Evolutionary conservation across 164 flowering plant genomes (phyloP).

Genomic region (Sedum album): DNA sequence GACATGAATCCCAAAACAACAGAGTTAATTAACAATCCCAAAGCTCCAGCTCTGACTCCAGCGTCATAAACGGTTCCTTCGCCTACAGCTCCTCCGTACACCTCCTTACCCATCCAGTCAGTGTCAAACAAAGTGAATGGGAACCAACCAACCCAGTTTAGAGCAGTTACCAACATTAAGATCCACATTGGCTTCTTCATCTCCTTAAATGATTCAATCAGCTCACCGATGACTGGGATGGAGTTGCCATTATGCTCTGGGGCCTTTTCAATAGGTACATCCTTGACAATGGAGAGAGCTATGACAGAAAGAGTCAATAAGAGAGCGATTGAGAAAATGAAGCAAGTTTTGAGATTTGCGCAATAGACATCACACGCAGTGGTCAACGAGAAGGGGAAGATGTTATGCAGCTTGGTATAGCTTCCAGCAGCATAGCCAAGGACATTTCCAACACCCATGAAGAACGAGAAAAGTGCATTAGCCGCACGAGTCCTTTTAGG

Average conservation of each 20-base stretch:
- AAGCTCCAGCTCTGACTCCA: too few relatives aligned
- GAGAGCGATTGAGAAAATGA: constrained; percentile 47
- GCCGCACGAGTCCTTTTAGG: constrained; percentile 27
- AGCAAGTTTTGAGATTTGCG: constrained; percentile 67
- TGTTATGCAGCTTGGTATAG: too few relatives aligned
- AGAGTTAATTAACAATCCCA: too few relatives aligned
- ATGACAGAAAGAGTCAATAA: constrained; percentile 27
- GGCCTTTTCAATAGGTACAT: constrained; percentile 6
- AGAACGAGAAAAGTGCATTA: constrained; percentile 41
- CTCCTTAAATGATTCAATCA: too few relatives aligned
- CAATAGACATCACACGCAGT: constrained; percentile 70
- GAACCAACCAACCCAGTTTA: too few relatives aligned
- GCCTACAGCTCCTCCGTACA: constrained; percentile 46
- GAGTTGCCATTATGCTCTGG: neutral
- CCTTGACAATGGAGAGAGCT: constrained; percentile 32
- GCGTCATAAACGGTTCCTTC: neutral
- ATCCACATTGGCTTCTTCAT: too few relatives aligned
- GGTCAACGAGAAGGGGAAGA: too few relatives aligned
- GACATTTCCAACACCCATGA: constrained; percentile 80
- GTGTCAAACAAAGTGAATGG: too few relatives aligned
- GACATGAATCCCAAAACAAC: too few relatives aligned
- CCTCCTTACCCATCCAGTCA: too few relatives aligned
- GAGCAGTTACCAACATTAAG: too few relatives aligned
- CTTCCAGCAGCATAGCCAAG: too few relatives aligned
- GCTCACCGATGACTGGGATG: constrained; percentile 28